Base-by-base conservation (phyloP, 2,329 filamentous ascomycete genomes). In the Hawksworthiomyces lignivorus region DNA sequence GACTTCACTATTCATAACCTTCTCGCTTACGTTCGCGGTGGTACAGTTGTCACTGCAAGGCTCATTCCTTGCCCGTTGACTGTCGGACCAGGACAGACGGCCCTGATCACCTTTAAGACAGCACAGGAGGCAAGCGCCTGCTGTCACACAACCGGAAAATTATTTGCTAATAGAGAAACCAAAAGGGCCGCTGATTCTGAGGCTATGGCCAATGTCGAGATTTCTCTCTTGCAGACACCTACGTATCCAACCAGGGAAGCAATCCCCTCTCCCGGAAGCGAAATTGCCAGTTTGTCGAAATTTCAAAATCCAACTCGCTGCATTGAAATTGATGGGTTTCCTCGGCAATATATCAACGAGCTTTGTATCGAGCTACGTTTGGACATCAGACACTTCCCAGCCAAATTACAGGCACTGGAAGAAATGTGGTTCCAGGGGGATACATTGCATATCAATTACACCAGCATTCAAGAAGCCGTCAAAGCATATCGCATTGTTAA, bases 351-450 rank as follows among this genome's bases (percentile, higher is more conserved):
- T 15, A 26, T 45, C 14, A 28, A 41, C 20, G 39, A 48, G 3
- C 40, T 51, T 1, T 48, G 48, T 39, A 41, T 19, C 5, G 44
- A 51, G 26, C 42, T 50, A 1, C 24, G 17, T 7, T 19, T 51
- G 1, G 40, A 36, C 3, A n/a, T 35, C 3, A 22, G 26, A 5
- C 22, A 17, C 5, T 15, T 30, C 5, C 47, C 42, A 1, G 15
- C 15, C 9, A 37, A 33, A 4, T 14, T 47, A 12, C 27, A 35
- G 9, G 21, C 26, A 0, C 36, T 51, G 1, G 49, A 51, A 17
- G 49, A 51, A 26, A 36, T 51, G 34, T 51, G 49, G 49, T 51
- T 45, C 17, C 39, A 37, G 10, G 43, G 30, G 10, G 20, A 42
- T 10, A 31, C 19, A 0, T 19, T 51, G 12, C 39, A 46, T 32